Evolutionary conservation across 257 asterid genomes (phyloP), one percentile per base, ranked within the genome.

Genomic region (Primulina tabacum): DNA sequence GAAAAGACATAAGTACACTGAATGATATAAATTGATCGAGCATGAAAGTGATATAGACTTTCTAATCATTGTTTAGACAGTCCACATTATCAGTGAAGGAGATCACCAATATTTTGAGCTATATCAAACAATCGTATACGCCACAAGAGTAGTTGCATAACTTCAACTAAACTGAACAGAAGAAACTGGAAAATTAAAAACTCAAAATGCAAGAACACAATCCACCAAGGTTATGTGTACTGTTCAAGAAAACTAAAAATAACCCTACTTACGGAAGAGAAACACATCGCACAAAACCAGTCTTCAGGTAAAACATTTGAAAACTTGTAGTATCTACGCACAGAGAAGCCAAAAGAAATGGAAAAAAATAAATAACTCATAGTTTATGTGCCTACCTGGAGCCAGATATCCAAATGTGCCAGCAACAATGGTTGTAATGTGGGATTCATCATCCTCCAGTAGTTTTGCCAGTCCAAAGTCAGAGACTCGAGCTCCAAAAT

Each of bases 391-490:
- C 82, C 60, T 80, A 92, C 97, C 97, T 50, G 98, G 98, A 70
- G 98, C 97, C 73, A 92, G 86, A 83, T 92, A 92, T 63, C 97
- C 98, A 83, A 90, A 92, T 53, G 97, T 92, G 55, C 98, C 97
- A 67, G 97, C 98, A 77, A 92, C 98, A 76, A 92, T 92, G 60
- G 98, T 92, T 37, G 98, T 90, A 73, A 90, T 92, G 84, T 92
- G 98, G 59, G 98, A 90, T 71, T 92, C 98, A 69, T 90, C 97
- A 77, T 92, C 98, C 87, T 84, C 85, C 77, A 92, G 80, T 73
- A 92, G 79, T 75, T 92, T 92, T 77, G 98, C 98, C 78, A 90
- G 84, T 70, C 98, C 98, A 75, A 92, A 92, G 81, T 92, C 97
- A 35, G 97, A 90, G 43, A 92, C 98, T 43, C 97, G 86, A 73